Evolutionary conservation across 371 early-diverging fungal species (phyloP).

Genomic region (Mucor indicus): DNA sequence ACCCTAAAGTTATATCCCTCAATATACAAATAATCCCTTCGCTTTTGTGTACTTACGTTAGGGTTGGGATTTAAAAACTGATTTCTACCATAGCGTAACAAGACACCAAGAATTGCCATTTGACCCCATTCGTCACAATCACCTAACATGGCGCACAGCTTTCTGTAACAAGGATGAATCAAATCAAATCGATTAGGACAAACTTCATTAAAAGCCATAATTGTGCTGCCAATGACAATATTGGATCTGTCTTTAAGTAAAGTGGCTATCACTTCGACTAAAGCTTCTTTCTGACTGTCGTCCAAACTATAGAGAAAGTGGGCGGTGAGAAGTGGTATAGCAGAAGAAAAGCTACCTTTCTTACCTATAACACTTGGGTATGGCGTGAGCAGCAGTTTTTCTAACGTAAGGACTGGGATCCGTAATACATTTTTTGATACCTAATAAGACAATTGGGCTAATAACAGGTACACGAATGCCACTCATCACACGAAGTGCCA

Average conservation of each 20-base stretch:
- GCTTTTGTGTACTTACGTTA: conserved; percentile 23
- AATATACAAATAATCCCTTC: too few relatives aligned
- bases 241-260: conserved; percentile 85
- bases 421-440: conserved; percentile 80
- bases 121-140: conserved; percentile 97
- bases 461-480: conserved; percentile 91
- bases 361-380: conserved; percentile 84
- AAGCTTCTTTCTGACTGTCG: conserved; percentile 66
- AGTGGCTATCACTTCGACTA: conserved; percentile 73
- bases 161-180: conserved; percentile 87
- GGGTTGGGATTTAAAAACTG: conserved; percentile 65
- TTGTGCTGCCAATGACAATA: conserved; percentile 82
- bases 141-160: conserved; percentile 78
- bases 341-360: too few relatives aligned
- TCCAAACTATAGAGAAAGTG: conserved; percentile 62
- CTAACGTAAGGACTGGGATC: conserved; percentile 93
- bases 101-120: conserved; percentile 75
- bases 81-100: conserved; percentile 77
- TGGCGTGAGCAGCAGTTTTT: conserved; percentile 89
- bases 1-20: conserved; percentile 13
- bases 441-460: conserved; percentile 84
- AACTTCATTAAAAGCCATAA: conserved; percentile 83
- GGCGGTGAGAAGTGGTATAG: too few relatives aligned
- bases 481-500: conserved; percentile 94
- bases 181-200: conserved; percentile 84